Conservation (phyloP, 805 yeast species). For the Grigorovia humatica region DNA sequence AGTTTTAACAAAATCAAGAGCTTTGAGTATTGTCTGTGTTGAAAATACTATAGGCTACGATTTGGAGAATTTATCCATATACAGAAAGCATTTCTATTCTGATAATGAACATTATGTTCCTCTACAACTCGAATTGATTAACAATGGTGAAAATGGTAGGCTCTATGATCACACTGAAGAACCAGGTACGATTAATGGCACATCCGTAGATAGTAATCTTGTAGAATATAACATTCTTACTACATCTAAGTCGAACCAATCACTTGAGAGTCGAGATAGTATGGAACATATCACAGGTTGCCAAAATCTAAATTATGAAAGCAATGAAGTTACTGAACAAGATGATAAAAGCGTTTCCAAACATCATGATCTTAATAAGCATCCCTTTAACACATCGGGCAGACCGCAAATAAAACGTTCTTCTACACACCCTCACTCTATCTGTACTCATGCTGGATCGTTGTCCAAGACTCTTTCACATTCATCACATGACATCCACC, state of each 20-base stretch:
- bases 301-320: not conserved
- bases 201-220: not conserved
- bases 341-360: not conserved
- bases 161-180: not conserved
- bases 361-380: not conserved
- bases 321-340: slow-evolving; percentile 3
- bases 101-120: slow-evolving; percentile 1
- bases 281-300: not conserved
- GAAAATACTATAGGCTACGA: slow-evolving; percentile 30
- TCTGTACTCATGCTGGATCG: not conserved
- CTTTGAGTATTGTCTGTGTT: slow-evolving; percentile 17
- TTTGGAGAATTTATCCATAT: slow-evolving; percentile 25
- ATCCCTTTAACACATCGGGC: not conserved
- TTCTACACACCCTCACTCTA: not conserved
- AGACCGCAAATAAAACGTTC: not conserved
- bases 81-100: slow-evolving; percentile 23
- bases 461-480: not conserved
- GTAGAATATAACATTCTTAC: not conserved
- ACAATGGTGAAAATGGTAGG: not conserved
- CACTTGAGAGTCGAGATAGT: not conserved
- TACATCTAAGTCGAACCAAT: not conserved
- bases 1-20: not conserved
- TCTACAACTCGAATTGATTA: not conserved
- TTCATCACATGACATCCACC: slow-evolving; percentile 36
- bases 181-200: not conserved